Evolutionary conservation across 73 alveolate species (phyloP), one percentile per base, ranked within the genome.

Genomic region (Paramecium caudatum): DNA sequence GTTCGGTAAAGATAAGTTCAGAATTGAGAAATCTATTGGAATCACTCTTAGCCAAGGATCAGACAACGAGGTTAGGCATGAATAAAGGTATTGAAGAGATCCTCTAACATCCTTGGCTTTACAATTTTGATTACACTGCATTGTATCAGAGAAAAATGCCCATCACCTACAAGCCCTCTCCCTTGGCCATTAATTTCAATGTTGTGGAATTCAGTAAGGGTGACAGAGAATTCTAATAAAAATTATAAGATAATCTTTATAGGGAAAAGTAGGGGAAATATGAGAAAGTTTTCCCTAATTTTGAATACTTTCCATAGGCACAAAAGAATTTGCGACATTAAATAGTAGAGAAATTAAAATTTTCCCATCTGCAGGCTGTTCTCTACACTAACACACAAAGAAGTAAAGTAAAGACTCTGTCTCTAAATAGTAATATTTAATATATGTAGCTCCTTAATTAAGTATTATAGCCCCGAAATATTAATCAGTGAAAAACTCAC

Each of bases 71-170:
- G 81, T 49, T 94, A 27, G 88, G 97, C 63, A 70, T 50, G 19
- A 82, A 83, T 36, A 37, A 68, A n/a, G 97, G 95, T 0, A 74
- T 94, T 3, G 37, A 91, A 46, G 97, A 95, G 84, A 94, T 97
- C 1, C 90, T 90, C 74, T 46, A 82, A 3, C 99, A 97, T 94
- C 95, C 93, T 4, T 97, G 98, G 96, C 95, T 95, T 34, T 65
- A 69, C 37, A 96, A 95, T 80, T 95, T 96, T 17, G 90, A 96
- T 61, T 97, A 95, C 94, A 92, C 93, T n/a, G 70, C 88, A 4
- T 47, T 74, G 8, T 21, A 74, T 1, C 16, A 74, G 19, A 74
- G 32, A 74, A 36, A 74, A 10, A 12, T 74, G 10, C 36, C 36
- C 7, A 74, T 74, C 2, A 16, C 7, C 7, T 74, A 74, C 37